These are phyloP conservation scores for Geosmithia flava DNA, from an alignment of 2,329 filamentous ascomycete species.

Conservation along the genomic window DNA sequence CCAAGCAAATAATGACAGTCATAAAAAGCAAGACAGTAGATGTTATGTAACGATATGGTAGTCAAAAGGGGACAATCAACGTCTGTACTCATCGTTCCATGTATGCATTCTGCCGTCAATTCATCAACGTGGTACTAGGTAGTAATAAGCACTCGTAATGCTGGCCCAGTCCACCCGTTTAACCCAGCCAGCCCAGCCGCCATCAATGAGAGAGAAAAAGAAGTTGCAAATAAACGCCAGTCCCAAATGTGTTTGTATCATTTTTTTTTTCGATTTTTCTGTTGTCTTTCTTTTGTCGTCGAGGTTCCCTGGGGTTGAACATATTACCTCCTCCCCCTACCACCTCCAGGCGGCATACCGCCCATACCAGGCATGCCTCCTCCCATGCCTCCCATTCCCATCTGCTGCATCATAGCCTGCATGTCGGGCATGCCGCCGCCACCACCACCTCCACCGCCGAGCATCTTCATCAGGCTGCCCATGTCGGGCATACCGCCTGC, in stretches of 20 bases:
- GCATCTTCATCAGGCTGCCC: slow-evolving; percentile 83
- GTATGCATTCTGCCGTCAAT: not conserved
- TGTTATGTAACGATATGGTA: too few relatives aligned
- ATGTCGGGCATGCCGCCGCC: slow-evolving; percentile 51
- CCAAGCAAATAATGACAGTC: too few relatives aligned
- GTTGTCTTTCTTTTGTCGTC: not conserved
- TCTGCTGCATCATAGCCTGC: slow-evolving; percentile 68
- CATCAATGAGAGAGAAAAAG: not conserved
- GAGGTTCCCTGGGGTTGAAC: not conserved
- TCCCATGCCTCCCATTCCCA: slow-evolving; percentile 52
- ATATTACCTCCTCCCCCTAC: slow-evolving; percentile 16
- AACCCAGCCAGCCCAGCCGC: not conserved
- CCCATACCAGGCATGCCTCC: slow-evolving; percentile 18
- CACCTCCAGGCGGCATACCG: slow-evolving; percentile 15
- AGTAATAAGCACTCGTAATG: not conserved
- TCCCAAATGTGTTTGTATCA: not conserved
- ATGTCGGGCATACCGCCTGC: slow-evolving; percentile 65
- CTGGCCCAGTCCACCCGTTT: not conserved
- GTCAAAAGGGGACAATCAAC: too few relatives aligned
- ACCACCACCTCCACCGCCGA: slow-evolving; percentile 58
- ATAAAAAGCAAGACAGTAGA: too few relatives aligned
- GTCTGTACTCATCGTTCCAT: too few relatives aligned
- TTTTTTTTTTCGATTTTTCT: not conserved
- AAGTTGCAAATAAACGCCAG: not conserved
- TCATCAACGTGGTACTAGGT: not conserved